Base-by-base conservation (phyloP, 257 asterid species). In the Nicotiana attenuata region DNA sequence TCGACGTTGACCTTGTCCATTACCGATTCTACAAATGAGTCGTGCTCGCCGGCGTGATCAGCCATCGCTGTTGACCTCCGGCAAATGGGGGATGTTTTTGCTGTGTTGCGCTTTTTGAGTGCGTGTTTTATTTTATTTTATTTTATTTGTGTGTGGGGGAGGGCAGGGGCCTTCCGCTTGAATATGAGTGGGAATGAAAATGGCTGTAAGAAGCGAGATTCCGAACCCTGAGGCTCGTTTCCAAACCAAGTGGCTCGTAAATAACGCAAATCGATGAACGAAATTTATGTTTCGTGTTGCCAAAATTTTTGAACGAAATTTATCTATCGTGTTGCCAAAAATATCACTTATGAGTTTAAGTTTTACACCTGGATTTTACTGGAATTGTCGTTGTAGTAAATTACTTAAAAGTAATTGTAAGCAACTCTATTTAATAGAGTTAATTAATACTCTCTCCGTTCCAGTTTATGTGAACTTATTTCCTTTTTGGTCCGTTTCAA, bases 1-100 rank as follows among this genome's bases (percentile, higher is more conserved):
- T 92, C 97, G 2, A 31, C 33, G 33, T 93, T 82, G 84, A 91
- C 91, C 88, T 91, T 89, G 19, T 92, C 93, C 68, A 86, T 82
- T 59, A 91, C 65, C 10, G 97, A 91, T 83, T 91, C 97, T 60
- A 87, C 85, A 24, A 78, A 81, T 10, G 97, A 55, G 31, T 90
- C 92, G 81, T 87, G 89, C 38, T 88, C 93, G 71, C 83, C 86
- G 82, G 85, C 81, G 84, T 88, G 91, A 81, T 92, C 97, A 50
- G 94, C 91, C 95, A 92, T 92, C 75, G 88, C 84, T 31, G 84
- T 82, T 86, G 91, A 88, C 81, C 86, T 82, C 65, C 78, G 88
- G 80, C 10, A 20, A 26, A 29, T 29, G 11, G 64, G 66, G 55
- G 33, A 14, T 52, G 38, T 24, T 19, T 60, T 29, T 75, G 76